A percentile compares a stretch with the other conserved stretches of the same genome.
These are phyloP conservation scores for Diaporthe sp. DNA, from an alignment of 2,329 filamentous ascomycete genomes.

Conservation along the genomic window DNA sequence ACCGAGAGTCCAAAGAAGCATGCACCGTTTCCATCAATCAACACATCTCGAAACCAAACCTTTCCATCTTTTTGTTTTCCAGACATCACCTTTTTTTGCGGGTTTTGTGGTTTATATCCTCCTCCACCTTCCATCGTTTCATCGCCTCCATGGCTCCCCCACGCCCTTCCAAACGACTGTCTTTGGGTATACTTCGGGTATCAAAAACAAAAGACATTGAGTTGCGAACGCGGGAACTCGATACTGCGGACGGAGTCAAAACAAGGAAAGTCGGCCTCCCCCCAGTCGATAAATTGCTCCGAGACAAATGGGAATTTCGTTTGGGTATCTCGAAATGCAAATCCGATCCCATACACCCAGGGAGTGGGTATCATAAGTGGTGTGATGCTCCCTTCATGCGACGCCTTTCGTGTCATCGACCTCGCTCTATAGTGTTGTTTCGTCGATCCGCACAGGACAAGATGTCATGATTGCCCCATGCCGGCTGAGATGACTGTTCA, in stretches of 20 bases:
- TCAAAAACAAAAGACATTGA: slow-evolving; percentile 47
- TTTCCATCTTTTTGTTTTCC: slow-evolving; percentile 31
- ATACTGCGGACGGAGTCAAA: slow-evolving; percentile 35
- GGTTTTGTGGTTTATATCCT: slow-evolving; percentile 29
- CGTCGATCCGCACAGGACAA: slow-evolving; percentile 35
- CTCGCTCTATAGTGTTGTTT: slow-evolving; percentile 42
- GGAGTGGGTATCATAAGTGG: slow-evolving; percentile 36
- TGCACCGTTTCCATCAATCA: slow-evolving; percentile 27
- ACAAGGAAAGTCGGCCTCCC: slow-evolving; percentile 36
- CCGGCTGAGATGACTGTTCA: slow-evolving; percentile 36
- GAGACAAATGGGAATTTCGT: slow-evolving; percentile 55
- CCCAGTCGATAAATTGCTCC: slow-evolving; percentile 35
- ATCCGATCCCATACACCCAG: slow-evolving; percentile 53
- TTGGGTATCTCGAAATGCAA: slow-evolving; percentile 70
- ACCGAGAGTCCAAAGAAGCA: slow-evolving; percentile 9
- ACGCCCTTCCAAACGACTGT: slow-evolving; percentile 39
- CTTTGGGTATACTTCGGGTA: slow-evolving; percentile 50
- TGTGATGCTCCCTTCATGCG: slow-evolving; percentile 37
- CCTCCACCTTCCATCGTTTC: slow-evolving; percentile 35
- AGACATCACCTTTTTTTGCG: slow-evolving; percentile 32
- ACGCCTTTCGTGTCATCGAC: slow-evolving; percentile 38
- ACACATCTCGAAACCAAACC: slow-evolving; percentile 29
- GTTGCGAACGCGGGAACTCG: slow-evolving; percentile 39
- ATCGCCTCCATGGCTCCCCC: slow-evolving; percentile 3
- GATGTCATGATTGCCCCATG: slow-evolving; percentile 38